Conservation (phyloP, 2,329 filamentous ascomycete genomes). For the Pseudocercospora vitis region DNA sequence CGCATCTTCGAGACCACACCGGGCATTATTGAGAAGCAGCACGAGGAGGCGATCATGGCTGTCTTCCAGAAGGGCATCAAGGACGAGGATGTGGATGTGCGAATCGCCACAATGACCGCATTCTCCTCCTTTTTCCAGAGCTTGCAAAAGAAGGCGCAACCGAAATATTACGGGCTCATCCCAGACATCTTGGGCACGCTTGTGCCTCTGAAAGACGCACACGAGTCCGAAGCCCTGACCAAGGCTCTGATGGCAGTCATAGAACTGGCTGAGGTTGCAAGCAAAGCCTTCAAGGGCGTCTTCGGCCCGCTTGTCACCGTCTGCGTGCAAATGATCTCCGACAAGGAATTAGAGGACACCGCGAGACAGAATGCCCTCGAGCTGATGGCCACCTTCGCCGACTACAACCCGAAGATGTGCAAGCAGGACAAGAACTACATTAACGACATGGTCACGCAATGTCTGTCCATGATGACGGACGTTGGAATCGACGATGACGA, state of each 20-base stretch:
- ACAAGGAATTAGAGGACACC: constrained; percentile 89
- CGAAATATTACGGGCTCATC: constrained; percentile 83
- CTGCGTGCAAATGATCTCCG: constrained; percentile 87
- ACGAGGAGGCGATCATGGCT: constrained; percentile 82
- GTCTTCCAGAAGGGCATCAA: constrained; percentile 92
- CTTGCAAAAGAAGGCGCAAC: constrained; percentile 80
- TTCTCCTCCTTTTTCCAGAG: constrained; percentile 95
- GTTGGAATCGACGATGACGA: constrained; percentile 93
- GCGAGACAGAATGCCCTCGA: constrained; percentile 93
- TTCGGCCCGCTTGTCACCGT: constrained; percentile 93
- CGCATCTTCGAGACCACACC: constrained; percentile 94
- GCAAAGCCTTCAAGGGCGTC: constrained; percentile 95
- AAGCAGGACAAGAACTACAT: constrained; percentile 91
- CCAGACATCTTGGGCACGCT: constrained; percentile 92
- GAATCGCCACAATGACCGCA: constrained; percentile 91
- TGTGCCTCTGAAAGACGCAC: constrained; percentile 86
- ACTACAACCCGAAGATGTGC: constrained; percentile 91
- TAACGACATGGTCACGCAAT: constrained; percentile 96
- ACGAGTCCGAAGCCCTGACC: constrained; percentile 86
- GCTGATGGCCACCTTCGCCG: constrained; percentile 96
- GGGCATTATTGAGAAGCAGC: constrained; percentile 91
- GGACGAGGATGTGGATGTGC: constrained; percentile 82
- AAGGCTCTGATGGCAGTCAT: constrained; percentile 89
- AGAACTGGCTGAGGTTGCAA: constrained; percentile 88
- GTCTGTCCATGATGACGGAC: constrained; percentile 96